Evolutionary conservation across 805 yeast species (phyloP).

Genomic region (Naumovozyma dairenensis): DNA sequence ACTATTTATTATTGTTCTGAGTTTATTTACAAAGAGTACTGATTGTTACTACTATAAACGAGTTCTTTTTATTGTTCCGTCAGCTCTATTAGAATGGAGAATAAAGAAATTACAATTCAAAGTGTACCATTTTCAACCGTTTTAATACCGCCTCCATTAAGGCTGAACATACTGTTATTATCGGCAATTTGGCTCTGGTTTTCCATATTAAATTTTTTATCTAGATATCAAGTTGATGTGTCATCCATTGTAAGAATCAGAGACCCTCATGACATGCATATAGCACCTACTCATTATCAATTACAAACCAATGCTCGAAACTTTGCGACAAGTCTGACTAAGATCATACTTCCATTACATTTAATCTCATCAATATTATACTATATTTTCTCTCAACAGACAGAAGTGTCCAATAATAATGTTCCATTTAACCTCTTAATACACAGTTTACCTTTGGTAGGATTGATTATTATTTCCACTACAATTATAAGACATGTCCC

Average conservation of each 20-base stretch:
- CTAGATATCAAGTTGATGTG: constrained; percentile 36
- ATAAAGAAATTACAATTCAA: not conserved
- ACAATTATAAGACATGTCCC: constrained; percentile 28
- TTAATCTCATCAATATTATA: constrained; percentile 6
- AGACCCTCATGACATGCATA: constrained; percentile 15
- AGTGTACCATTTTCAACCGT: not conserved
- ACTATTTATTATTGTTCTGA: no score
- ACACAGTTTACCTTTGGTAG: constrained; percentile 18
- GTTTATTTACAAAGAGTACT: no score
- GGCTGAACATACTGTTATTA: constrained; percentile 40
- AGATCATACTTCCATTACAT: constrained; percentile 19
- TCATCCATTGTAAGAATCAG: constrained; percentile 16
- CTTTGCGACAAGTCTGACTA: constrained; percentile 14
- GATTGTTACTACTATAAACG: no score
- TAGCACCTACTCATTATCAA: constrained; percentile 31
- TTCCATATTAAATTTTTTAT: constrained; percentile 33
- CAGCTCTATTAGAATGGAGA: not conserved
- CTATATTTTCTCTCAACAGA: not conserved
- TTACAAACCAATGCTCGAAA: constrained; percentile 27
- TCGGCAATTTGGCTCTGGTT: constrained; percentile 48
- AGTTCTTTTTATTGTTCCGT: no score
- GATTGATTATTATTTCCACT: constrained; percentile 10
- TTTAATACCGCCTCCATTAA: constrained; percentile 37
- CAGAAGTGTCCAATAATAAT: constrained; percentile 10
- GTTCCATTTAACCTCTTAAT: not conserved